Evolutionary conservation across 768 basidiomycete species (phyloP), one percentile per base, ranked within the genome.

Genomic region (Tylopilus intermedius): DNA sequence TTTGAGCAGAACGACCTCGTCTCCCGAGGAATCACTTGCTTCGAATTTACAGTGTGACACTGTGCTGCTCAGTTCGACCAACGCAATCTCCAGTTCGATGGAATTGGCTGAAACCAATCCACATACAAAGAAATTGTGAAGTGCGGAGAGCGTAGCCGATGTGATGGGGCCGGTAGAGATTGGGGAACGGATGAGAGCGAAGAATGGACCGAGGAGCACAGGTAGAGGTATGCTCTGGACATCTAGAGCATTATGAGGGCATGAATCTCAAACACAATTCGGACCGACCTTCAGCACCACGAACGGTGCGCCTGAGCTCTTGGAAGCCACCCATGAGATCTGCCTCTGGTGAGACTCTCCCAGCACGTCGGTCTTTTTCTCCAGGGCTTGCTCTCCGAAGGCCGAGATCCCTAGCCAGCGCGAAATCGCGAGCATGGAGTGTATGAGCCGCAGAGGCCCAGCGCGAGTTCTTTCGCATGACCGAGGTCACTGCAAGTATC

Each of bases 1-100:
- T 68, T 85, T 90, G 58, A 95, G 78, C 7, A 98, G 76, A 8
- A 97, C 94, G 8, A 96, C 89, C 68, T 99, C 96, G 70, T 99
- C 96, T 5, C 92, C 90, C n/a, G 94, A 92, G 2, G 91, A 91
- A 66, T 97, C 94, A 63, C 90, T 95, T 4, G 91, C 90, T 71
- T 98, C 95, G 64, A 99, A 99, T 72, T 95, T 94, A 78, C 95
- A 97, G 64, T 92, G 91, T 5, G 95, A 92, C 11, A 94, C 82
- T 0, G 95, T 85, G 54, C 81, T 86, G 67, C 94, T 94, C 53
- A 96, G 78, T 56, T 92, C 90, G 15, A 83, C 76, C 47, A 98
- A 78, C 5, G 88, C 87, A 49, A 73, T 65, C 57, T 85, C 79
- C 55, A 94, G 71, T 35, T 76, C 72, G 46, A 76, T 56, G 40